Percentiles rank a stretch among this genome's conserved stretches.
Conservation (phyloP, 2,329 filamentous ascomycete species). For the Penicillium sp. region DNA sequence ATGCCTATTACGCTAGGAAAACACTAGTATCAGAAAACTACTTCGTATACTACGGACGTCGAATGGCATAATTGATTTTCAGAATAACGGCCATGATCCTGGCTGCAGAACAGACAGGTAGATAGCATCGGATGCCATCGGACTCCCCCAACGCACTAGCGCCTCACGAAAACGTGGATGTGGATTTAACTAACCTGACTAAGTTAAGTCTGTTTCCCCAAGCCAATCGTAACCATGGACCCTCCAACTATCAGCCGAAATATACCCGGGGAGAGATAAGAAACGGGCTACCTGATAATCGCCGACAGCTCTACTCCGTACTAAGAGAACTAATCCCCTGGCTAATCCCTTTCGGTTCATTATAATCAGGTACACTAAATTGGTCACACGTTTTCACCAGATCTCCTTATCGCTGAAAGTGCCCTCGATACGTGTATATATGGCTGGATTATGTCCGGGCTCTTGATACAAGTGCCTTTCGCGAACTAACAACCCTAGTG, state of each 20-base stretch:
- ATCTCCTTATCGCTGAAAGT: not conserved
- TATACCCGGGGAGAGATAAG: not conserved
- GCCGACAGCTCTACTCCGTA: not conserved
- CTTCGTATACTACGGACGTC: not conserved
- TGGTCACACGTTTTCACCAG: not conserved
- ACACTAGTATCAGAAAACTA: slow-evolving; percentile 23
- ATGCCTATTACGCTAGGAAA: not conserved
- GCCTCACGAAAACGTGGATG: not conserved
- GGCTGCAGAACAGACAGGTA: not conserved
- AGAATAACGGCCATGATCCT: not conserved
- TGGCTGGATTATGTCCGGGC: not conserved
- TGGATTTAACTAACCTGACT: not conserved
- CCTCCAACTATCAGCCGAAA: not conserved
- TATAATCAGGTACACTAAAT: not conserved
- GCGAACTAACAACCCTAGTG: not conserved
- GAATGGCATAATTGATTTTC: not conserved
- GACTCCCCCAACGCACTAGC: not conserved
- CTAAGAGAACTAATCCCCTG: not conserved
- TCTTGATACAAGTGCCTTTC: not conserved
- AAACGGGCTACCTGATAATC: not conserved
- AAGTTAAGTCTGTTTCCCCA: not conserved
- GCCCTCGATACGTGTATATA: not conserved
- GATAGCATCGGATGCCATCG: not conserved
- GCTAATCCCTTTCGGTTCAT: not conserved
- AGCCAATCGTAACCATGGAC: not conserved